Evolutionary conservation across 1,139 yeast genomes (phyloP), one percentile per base, ranked within the genome.

Genomic region (Kazachstania sp.): DNA sequence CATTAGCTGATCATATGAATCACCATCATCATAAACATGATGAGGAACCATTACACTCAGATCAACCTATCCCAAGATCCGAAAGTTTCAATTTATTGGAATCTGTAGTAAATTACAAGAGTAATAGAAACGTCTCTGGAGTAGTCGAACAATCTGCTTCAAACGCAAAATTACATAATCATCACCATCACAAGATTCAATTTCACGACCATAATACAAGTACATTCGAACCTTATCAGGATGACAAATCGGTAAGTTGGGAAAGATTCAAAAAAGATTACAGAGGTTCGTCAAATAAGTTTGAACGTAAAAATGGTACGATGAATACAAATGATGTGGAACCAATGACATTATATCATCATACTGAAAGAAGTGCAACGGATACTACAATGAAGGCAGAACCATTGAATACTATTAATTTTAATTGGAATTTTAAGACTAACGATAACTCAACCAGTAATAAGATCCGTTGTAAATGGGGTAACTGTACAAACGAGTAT

Each of bases 401-500:
- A 30, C 41, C 39, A 9, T 31, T 43, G 13, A 59, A 54, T 41
- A 56, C 65, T 4, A 64, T 68, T 5, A 61, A 66, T 48, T 69
- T 68, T 50, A 68, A 67, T 45, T 69, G 72, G 71, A 62, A 56
- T 37, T 65, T 65, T 51, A 63, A 60, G 42, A 61, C 60, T 20
- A 56, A 59, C 23, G 50, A 46, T 7, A 19, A 31, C 8, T 49
- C 51, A 18, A 3, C 37, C 1, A 39, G 45, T 12, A 39, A 48
- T 12, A 43, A 23, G 28, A 23, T 61, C 6, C 45, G 51, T 15
- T 80, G 86, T 59, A 72, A 74, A 58, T 81, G 86, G 86, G 78
- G 77, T 38, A 69, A 74, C 45, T 81, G 86, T 28, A 60, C 63
- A 23, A 51, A 66, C 18, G 61, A 64, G 28, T 66, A 62, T 49